Base-by-base conservation (phyloP, 2,329 filamentous ascomycete species). In the Rhynchosporium secalis region DNA sequence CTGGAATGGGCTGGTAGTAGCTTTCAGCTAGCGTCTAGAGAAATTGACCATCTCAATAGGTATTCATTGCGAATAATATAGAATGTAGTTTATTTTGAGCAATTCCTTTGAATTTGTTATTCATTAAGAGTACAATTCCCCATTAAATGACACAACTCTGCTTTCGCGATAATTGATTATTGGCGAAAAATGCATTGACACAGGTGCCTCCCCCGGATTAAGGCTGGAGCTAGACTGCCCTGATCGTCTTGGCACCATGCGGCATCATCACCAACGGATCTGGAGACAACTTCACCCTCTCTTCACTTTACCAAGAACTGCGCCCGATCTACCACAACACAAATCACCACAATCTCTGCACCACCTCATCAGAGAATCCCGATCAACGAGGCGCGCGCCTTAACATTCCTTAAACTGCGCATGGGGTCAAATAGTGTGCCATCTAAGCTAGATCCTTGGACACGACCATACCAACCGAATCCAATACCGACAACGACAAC, bases 371-470 rank as follows among this genome's bases (percentile, higher is more conserved):
- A 26, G 51, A 33, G 28, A 48, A 6, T 33, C 31, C 29, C 51
- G 41, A 8, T 26, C 48, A 26, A 28, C 43, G 45, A 62, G 52
- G 60, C 62, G 61, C 64, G 61, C 62, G 49, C 65, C 60, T 58
- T 62, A 56, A 41, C 62, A 57, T 36, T 54, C 56, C 62, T 60
- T 47, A 41, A 55, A 46, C 29, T 43, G 65, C 68, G 69, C 62
- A 72, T 72, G 71, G 70, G 71, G 58, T 62, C 62, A 61, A 47
- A 64, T 58, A 65, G 58, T 57, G 64, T 65, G 65, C 66, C 57
- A 67, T 62, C 60, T 62, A 62, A 67, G 63, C 66, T 66, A 69
- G 68, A 68, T 65, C 65, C 64, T 65, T 66, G 65, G 61, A 67
- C 66, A 71, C 69, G 64, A 72, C 63, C 65, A 49, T 66, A 68